Conservation (phyloP, 1,284 basidiomycete genomes). For the Rhizoctonia solani region DNA sequence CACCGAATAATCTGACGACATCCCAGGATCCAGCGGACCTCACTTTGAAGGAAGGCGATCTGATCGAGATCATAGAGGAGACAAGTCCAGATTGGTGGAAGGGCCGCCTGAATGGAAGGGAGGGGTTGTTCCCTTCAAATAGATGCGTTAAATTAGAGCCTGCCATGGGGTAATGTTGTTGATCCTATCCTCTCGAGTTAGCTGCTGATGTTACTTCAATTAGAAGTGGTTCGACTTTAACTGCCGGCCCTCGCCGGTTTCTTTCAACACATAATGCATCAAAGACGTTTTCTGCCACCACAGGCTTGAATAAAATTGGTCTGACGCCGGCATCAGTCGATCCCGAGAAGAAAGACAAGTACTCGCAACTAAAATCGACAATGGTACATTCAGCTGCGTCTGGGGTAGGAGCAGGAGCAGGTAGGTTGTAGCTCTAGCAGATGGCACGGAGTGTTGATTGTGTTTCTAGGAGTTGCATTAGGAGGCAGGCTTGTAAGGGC, state of each 20-base stretch:
- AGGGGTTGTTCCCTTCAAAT: slow-evolving; percentile 68
- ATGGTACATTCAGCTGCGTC: slow-evolving; percentile 65
- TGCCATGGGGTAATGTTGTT: background rate
- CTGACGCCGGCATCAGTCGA: slow-evolving; percentile 37
- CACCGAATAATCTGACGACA: background rate
- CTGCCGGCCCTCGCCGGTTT: background rate
- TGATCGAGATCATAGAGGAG: slow-evolving; percentile 61
- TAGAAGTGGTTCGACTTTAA: background rate
- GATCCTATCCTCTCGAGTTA: background rate
- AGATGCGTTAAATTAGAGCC: slow-evolving; percentile 56
- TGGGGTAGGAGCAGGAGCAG: slow-evolving; percentile 72
- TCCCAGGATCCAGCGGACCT: slow-evolving; percentile 52
- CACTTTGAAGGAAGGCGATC: slow-evolving; percentile 59
- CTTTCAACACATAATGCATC: background rate
- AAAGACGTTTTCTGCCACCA: background rate
- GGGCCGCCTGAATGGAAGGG: slow-evolving; percentile 57
- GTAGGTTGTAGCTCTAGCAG: slow-evolving; percentile 42
- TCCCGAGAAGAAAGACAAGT: slow-evolving; percentile 58
- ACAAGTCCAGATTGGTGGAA: slow-evolving; percentile 66
- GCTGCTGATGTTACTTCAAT: background rate
- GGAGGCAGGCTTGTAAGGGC: slow-evolving; percentile 50
- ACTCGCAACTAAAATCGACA: slow-evolving; percentile 59
- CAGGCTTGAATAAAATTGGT: slow-evolving; percentile 2
- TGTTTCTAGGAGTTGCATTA: slow-evolving; percentile 47
- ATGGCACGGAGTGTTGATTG: background rate